Evolutionary conservation across 2,329 filamentous ascomycete species (phyloP), one percentile per base, ranked within the genome.

Genomic region (Epichloe brachyelytri): DNA sequence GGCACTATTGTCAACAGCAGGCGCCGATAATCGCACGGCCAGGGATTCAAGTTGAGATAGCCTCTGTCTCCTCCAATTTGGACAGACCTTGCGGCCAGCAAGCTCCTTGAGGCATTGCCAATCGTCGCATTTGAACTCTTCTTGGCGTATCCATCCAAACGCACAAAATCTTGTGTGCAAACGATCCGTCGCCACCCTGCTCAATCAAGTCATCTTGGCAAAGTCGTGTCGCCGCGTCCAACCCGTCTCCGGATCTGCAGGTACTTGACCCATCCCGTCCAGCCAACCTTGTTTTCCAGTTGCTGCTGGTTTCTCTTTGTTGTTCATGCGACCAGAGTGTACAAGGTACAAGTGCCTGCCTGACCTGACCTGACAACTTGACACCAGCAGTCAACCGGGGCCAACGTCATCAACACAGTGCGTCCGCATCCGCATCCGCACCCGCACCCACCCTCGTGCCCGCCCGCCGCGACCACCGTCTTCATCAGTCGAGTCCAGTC

Each of bases 181-280:
- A 19, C 41, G 15, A 46, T 41, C 36, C 14, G 33, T 38, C 33
- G 38, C 41, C 51, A 52, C 34, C 19, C 20, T 10, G 51, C 12
- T 48, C 30, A 39, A 17, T 11, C 38, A 30, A 39, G 37, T 33
- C 50, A 40, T 41, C 51, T 46, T 46, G 36, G 41, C 48, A 43
- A 20, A 39, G 40, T 30, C 48, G 41, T 45, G 40, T 45, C 36
- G 33, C 26, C 49, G 38, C 38, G 50, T 51, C 44, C 45, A 39
- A 51, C 4, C 50, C 54, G 53, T 51, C 50, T 46, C 51, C 49
- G 56, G 55, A 58, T 55, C 56, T 58, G 57, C 56, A 59, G 56
- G 57, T 53, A 58, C 53, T 55, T 44, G 41, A 38, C 53, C 51
- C 54, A 46, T 52, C 48, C 43, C 44, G 39, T 48, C 49, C 30